Evolutionary conservation across 306 rosid species (phyloP), one percentile per base, ranked within the genome.

Genomic region (Dalbergia cochinchinensis): DNA sequence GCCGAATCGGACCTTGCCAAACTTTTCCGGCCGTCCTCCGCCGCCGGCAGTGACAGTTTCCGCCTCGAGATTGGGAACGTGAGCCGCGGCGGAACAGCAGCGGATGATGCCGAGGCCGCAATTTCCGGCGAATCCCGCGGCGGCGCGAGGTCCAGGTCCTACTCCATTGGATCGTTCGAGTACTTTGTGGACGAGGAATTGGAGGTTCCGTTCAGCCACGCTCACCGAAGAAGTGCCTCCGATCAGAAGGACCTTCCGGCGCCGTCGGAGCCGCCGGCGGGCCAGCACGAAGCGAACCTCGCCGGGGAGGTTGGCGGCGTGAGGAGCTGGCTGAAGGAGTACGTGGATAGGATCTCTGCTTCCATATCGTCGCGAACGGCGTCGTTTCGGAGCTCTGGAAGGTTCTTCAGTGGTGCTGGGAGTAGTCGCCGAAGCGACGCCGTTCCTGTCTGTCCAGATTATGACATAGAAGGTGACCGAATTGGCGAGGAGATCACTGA

Each of bases 111-210:
- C 7, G 0, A 3, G 2, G 79, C 47, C 26, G 12, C 22, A 8
- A 18, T 6, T 54, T 54, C 26, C 8, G 60, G 26, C 8, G 60
- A n/a, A 54, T 54, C 60, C 5, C 64, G 82, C 35, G 42, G 60
- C 4, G 64, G 80, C 6, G 50, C 66, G 14, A 5, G 80, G 70
- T 75, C 88, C 33, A 83, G 95, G 65, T 95, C 99, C 8, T 92
- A 87, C 66, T 95, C 99, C 3, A 87, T 93, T 5, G 98, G 98
- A 54, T 95, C 98, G 10, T 94, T 91, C 73, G 97, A 94, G 7
- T 92, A 94, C 62, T 65, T 86, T 0, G 89, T 90, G 0, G 97
- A 87, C 0, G 97, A 94, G 5, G 91, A 88, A 0, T 87, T 91
- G 0, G 99, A 95, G 80, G 83, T 92, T 33, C 77, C 82, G 10